Base-by-base conservation (phyloP, 73 alveolate genomes). In the Halteria grandinella region DNA sequence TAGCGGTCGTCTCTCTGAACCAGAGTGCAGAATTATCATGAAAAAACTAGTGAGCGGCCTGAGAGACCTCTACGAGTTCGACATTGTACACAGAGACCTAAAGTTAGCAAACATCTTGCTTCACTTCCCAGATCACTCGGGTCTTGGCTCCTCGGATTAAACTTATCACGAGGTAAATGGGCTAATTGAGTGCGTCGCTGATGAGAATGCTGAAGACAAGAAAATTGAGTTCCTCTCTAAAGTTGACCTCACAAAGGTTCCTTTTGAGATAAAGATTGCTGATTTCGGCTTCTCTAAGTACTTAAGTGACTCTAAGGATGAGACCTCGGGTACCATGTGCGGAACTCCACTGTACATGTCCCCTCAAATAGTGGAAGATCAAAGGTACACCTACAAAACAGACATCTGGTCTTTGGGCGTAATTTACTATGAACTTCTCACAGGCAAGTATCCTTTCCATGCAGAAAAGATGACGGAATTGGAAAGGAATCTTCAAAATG, bases 301-400 rank as follows among this genome's bases (percentile, higher is more conserved):
- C 28, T 51, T 95, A 63, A 75, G n/a, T n/a, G 62, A 52, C 53
- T 12, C 54, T 17, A 86, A 64, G 14, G 49, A 80, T 10, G 88
- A 70, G 57, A 34, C 85, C 72, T 90, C 95, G 11, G 74, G 76
- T 40, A 91, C 99, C 18, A 89, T 91, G 45, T 91, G 97, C 25
- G 99, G 99, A n/a, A 93, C 99, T 21, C 99, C 99, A 12, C 74
- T 93, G 15, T 75, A 81, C 83, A 95, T 95, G 99, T 97, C 99
- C 0, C 99, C 99, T 10, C 97, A 95, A 77, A 69, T 91, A 23
- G 89, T 89, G 55, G 71, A 88, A 41, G 86, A 86, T 32, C 77
- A 62, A 66, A 75, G 55, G 6, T 90, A 87, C 36, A 93, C 86
- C 71, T 32, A 66, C 63, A 75, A 75, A 21, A 71, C 74, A 6